These are phyloP conservation scores for Septoria petroselini DNA, from an alignment of 2,329 filamentous ascomycete species.

Conservation along the genomic window DNA sequence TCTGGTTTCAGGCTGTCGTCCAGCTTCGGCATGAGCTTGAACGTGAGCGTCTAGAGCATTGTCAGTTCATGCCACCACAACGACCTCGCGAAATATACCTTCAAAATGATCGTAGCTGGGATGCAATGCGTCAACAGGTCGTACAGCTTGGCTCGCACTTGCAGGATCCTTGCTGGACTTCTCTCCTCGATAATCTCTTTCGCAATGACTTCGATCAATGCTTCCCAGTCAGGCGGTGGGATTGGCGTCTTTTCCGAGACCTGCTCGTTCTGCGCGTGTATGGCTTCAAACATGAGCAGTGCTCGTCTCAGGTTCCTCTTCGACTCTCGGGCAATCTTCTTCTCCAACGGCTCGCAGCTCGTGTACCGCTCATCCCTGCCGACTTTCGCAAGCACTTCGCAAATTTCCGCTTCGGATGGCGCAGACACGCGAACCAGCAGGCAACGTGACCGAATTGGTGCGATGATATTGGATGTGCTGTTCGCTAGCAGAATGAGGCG, in stretches of 20 bases:
- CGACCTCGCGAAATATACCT: constrained; percentile 46
- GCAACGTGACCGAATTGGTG: constrained; percentile 91
- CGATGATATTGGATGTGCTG: constrained; percentile 96
- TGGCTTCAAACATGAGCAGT: constrained; percentile 92
- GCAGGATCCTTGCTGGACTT: constrained; percentile 80
- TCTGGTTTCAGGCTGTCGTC: constrained; percentile 89
- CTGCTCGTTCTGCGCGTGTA: constrained; percentile 95
- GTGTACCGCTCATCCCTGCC: constrained; percentile 82
- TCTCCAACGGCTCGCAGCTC: constrained; percentile 70
- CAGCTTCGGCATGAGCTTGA: constrained; percentile 82
- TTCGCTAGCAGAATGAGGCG: constrained; percentile 90
- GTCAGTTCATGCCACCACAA: neutral
- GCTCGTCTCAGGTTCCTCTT: constrained; percentile 86
- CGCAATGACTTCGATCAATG: constrained; percentile 83
- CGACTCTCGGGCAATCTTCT: constrained; percentile 83
- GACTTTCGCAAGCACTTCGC: constrained; percentile 64
- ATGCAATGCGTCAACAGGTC: constrained; percentile 97
- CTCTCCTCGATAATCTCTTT: constrained; percentile 90
- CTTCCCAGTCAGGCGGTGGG: constrained; percentile 95
- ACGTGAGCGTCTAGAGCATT: constrained; percentile 67
- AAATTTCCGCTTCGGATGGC: constrained; percentile 81
- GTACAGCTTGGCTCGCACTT: constrained; percentile 91
- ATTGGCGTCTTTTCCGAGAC: constrained; percentile 84
- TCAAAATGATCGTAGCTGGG: constrained; percentile 87
- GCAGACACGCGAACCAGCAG: constrained; percentile 88